Conservation (phyloP, 208 protist genomes). For the Crithidia acanthocephali region DNA sequence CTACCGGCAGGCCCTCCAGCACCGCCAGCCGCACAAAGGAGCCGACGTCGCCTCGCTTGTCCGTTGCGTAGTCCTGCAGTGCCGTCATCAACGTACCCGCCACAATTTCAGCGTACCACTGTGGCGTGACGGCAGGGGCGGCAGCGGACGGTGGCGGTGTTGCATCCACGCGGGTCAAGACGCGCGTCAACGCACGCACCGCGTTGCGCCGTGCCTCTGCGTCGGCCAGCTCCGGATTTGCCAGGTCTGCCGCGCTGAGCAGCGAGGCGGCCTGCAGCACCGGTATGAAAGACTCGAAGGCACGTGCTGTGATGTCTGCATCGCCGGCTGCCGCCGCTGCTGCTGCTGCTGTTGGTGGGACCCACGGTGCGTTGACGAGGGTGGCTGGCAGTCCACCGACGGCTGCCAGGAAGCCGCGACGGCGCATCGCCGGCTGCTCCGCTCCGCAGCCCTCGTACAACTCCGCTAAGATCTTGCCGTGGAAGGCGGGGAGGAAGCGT, state of each 20-base stretch:
- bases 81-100: conserved; percentile 63
- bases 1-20: conserved; percentile 59
- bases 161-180: conserved; percentile 41
- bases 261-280: conserved; percentile 26
- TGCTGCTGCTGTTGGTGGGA: too few relatives aligned
- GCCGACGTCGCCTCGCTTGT: conserved; percentile 98
- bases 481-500: conserved; percentile 63
- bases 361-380: conserved; percentile 44
- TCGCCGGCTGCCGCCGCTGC: conserved; percentile 8
- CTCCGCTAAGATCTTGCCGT: conserved; percentile 74
- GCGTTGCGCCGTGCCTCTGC: conserved; percentile 93
- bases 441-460: conserved; percentile 46
- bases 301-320: neutral
- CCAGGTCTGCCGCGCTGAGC: conserved; percentile 33
- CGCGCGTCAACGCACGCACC: conserved; percentile 55
- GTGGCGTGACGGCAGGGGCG: conserved; percentile 20
- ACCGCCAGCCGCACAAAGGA: conserved; percentile 95
- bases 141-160: neutral
- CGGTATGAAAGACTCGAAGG: conserved; percentile 19
- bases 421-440: conserved; percentile 57
- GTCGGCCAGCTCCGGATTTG: conserved; percentile 77
- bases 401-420: conserved; percentile 86
- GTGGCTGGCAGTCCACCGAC: conserved; percentile 75
- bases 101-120: conserved; percentile 42
- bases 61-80: conserved; percentile 93